Evolutionary conservation across 148 eudicot genomes (phyloP), one percentile per base, ranked within the genome.

Genomic region (Bassia scoparia): DNA sequence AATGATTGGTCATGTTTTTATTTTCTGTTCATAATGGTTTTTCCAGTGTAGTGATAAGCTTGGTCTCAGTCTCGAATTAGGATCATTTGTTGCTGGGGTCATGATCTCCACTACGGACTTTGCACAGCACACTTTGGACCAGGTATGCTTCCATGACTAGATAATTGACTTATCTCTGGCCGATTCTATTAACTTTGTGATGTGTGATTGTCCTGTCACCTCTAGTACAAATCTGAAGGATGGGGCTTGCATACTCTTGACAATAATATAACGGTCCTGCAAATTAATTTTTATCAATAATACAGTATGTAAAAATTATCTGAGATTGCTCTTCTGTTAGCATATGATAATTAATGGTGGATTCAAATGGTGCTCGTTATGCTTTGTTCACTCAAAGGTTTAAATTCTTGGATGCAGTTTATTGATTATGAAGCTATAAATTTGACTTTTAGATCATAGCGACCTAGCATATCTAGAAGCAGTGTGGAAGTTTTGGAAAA

Each of bases 41-140:
- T 82, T 89, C 65, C 99, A 96, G 97, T 90, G 96, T 86, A 96
- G 96, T 72, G 97, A 96, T 82, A 96, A 96, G 84, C 96, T 96
- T 48, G 97, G 97, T 68, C 97, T 96, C 63, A 96, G 99, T 82
- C 96, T 96, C 66, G 99, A 96, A 84, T 72, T 96, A 81, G 99
- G 99, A 74, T 96, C 99, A 52, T 96, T 96, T 87, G 88, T 89
- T 18, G 99, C 97, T 76, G 99, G 99, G 74, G 96, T 96, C 29
- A 96, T 96, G 99, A 96, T 96, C 76, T 92, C 99, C 44, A 92
- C 97, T 63, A 92, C 99, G 26, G 99, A 96, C 78, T 90, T 92
- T 68, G 95, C 90, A n/a, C 94, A 90, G 59, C 99, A 90, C 85
- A 96, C 99, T 52, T 82, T 96, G 81, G 95, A 96, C 68, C 99